Percentiles rank a stretch among this genome's conserved stretches.
Conservation (phyloP, 495 filamentous ascomycete species). For the Neurospora tetraspora region DNA sequence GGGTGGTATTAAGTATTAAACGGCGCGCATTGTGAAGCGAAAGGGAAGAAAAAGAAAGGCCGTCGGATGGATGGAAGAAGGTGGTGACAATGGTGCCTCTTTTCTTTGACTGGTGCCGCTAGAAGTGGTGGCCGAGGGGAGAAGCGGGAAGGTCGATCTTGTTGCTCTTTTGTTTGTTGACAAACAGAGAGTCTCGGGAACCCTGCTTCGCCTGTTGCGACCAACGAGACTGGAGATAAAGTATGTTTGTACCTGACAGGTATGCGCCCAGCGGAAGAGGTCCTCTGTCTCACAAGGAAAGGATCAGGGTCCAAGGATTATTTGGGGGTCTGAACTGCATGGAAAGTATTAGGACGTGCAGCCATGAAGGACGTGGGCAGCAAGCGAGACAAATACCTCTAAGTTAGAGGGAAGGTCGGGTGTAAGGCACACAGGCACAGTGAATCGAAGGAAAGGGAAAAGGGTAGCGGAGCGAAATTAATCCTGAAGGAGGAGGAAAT, state of each 20-base stretch:
- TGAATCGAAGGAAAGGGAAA: background rate
- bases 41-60: background rate
- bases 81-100: background rate
- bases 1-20: constrained; percentile 13
- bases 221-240: background rate
- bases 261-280: too few species aligned
- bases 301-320: background rate
- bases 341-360: background rate
- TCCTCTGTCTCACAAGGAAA: background rate
- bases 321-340: background rate
- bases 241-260: background rate
- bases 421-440: background rate
- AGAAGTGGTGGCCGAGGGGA: background rate
- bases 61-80: background rate
- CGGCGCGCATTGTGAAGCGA: constrained; percentile 9
- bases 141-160: background rate
- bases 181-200: background rate
- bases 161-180: background rate
- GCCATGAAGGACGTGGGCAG: background rate
- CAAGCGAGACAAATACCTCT: background rate
- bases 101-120: constrained; percentile 2
- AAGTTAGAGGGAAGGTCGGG: background rate
- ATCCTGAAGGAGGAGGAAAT: background rate
- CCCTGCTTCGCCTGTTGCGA: background rate
- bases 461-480: background rate